Evolutionary conservation across 179 eudicot genomes (phyloP).

Genomic region (Silene vulgaris): DNA sequence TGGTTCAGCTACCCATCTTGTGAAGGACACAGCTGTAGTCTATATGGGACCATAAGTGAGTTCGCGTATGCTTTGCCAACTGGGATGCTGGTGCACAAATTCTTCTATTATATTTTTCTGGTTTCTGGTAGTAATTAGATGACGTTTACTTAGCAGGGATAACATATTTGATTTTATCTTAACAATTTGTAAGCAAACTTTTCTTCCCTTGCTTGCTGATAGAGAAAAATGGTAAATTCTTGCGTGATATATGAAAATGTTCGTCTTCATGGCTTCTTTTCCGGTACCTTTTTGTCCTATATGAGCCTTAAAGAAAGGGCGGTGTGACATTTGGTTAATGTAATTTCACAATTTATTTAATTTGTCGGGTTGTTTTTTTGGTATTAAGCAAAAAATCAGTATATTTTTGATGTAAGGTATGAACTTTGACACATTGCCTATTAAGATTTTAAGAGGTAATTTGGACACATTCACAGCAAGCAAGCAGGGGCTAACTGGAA

Average conservation of each 20-base stretch:
- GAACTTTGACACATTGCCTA: neutral
- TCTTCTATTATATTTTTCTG: neutral
- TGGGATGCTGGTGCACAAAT: conserved; percentile 13
- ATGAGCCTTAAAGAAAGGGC: neutral
- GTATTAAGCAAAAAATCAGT: neutral
- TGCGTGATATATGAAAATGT: conserved; percentile 6
- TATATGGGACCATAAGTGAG: neutral
- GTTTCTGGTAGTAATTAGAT: neutral
- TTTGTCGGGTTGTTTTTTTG: neutral
- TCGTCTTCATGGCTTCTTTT: neutral
- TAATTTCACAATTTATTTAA: neutral
- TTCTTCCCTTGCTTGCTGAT: neutral
- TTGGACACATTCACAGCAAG: neutral
- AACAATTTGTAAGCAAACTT: neutral
- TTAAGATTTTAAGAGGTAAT: neutral
- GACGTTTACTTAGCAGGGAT: neutral
- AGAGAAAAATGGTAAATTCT: neutral
- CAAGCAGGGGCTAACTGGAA: neutral
- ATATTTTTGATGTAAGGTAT: neutral
- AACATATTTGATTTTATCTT: neutral
- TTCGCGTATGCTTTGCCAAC: neutral
- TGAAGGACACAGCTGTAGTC: neutral
- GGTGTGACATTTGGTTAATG: neutral
- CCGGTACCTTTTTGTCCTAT: neutral
- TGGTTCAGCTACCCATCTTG: neutral